Conservation (phyloP, 208 protist genomes). For the Histomonas meleagridis region DNA sequence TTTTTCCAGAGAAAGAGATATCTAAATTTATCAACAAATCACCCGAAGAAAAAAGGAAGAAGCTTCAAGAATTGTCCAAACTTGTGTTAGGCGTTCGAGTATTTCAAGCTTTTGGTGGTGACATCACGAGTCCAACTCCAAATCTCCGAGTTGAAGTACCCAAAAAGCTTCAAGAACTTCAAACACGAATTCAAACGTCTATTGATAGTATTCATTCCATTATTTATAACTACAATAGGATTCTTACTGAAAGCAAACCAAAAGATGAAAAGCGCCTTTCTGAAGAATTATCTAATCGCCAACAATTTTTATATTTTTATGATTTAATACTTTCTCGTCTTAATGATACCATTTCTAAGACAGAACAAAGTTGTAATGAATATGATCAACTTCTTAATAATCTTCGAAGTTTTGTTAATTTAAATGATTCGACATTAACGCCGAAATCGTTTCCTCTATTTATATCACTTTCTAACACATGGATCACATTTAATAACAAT, state of each 20-base stretch:
- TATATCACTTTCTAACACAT: slow-evolving; percentile 1
- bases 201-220: neutral
- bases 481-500: neutral
- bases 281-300: slow-evolving; percentile 37
- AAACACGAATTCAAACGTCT: neutral
- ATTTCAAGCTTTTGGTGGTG: slow-evolving; percentile 39
- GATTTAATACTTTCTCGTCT: neutral
- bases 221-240: neutral
- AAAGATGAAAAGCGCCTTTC: neutral
- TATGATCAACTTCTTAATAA: slow-evolving; percentile 36
- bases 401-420: slow-evolving; percentile 27
- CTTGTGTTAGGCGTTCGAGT: slow-evolving; percentile 41
- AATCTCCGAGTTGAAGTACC: slow-evolving; percentile 30
- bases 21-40: neutral
- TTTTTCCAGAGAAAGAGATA: slow-evolving; percentile 34
- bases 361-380: neutral
- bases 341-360: neutral
- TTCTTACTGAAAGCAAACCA: neutral
- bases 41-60: slow-evolving; percentile 12
- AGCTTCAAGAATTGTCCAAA: slow-evolving; percentile 38
- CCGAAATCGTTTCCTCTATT: slow-evolving; percentile 33
- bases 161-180: slow-evolving; percentile 8
- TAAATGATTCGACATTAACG: slow-evolving; percentile 3
- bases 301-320: slow-evolving; percentile 35
- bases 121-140: slow-evolving; percentile 20